Evolutionary conservation across 2,329 filamentous ascomycete genomes (phyloP).

Genomic region (Furcasterigmium furcatum): DNA sequence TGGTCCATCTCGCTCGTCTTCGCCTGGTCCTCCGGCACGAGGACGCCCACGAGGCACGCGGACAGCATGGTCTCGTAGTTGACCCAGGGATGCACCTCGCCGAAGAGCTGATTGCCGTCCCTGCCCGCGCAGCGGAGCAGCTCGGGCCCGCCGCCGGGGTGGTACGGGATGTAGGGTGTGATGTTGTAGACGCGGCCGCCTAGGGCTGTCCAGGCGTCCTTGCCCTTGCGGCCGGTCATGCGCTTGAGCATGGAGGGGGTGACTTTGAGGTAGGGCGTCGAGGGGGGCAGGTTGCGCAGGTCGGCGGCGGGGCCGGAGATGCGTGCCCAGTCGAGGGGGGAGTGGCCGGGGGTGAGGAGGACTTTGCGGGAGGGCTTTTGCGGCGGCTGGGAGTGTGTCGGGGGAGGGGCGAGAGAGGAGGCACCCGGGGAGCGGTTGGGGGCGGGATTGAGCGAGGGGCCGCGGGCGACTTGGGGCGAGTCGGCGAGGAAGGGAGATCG

Average conservation of each 20-base stretch:
- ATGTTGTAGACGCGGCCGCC: constrained; percentile 94
- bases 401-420: constrained; percentile 50
- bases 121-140: constrained; percentile 59
- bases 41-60: constrained; percentile 59
- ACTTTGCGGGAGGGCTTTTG: constrained; percentile 66
- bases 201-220: constrained; percentile 86
- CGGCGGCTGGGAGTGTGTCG: constrained; percentile 49
- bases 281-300: constrained; percentile 58
- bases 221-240: constrained; percentile 79
- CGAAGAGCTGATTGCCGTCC: constrained; percentile 62
- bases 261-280: constrained; percentile 63
- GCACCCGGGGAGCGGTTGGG: constrained; percentile 34
- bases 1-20: constrained; percentile 48
- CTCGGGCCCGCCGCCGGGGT: constrained; percentile 82
- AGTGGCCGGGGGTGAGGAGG: constrained; percentile 83
- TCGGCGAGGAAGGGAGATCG: constrained; percentile 41
- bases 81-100: constrained; percentile 68
- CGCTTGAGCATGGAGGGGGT: constrained; percentile 75
- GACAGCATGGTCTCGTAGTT: constrained; percentile 69
- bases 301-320: constrained; percentile 63
- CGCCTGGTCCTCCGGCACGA: constrained; percentile 56
- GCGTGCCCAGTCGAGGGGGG: constrained; percentile 92
- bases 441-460: constrained; percentile 22
- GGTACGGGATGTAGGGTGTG: constrained; percentile 82
- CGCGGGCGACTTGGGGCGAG: constrained; percentile 47